Evolutionary conservation across 768 basidiomycete genomes (phyloP), one percentile per base, ranked within the genome.

Genomic region (Mycena albidolilacea): DNA sequence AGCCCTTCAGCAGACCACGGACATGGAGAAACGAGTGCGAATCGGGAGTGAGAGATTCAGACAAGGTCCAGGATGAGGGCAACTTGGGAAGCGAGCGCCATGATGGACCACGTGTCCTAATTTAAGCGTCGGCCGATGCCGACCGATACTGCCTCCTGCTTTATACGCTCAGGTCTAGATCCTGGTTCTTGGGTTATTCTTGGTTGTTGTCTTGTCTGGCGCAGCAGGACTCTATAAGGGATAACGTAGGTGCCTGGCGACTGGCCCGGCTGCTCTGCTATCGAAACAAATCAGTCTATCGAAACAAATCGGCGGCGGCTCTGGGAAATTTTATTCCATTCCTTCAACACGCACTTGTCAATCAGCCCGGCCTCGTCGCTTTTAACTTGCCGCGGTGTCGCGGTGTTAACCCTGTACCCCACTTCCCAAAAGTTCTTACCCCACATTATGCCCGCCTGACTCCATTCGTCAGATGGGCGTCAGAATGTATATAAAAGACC

Each of bases 401-500:
- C 55, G 55, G 55, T 57, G 39, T 21, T 44, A 44, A 21, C 10
- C 12, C 8, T 21, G 9, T 39, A 38, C 58, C 37, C 60, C 37
- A 15, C 55, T 58, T 58, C 30, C 55, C 55, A 37, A 37, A 58
- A 46, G 15, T 15, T 44, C 38, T 59, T 59, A 38, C 57, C 57
- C 57, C 57, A 59, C 57, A 65, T 66, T 19, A 67, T 43, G 5
- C 11, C 67, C 67, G 43, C 57, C n/a, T 44, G 58, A 9, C 59
- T 39, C 64, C 44, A 64, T 64, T 44, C 10, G 59, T 35, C 43
- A 48, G 39, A 59, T 52, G 48, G 41, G 65, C 43, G 50, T n/a
- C 35, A 23, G 23, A 30, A 30, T 23, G 23, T 43, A 64, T 66
- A 71, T 71, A 71, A 66, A 65, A 44, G 17, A 30, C n/a, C 48